Evolutionary conservation across 2,329 filamentous ascomycete genomes (phyloP).

Genomic region (Acarospora socialis): DNA sequence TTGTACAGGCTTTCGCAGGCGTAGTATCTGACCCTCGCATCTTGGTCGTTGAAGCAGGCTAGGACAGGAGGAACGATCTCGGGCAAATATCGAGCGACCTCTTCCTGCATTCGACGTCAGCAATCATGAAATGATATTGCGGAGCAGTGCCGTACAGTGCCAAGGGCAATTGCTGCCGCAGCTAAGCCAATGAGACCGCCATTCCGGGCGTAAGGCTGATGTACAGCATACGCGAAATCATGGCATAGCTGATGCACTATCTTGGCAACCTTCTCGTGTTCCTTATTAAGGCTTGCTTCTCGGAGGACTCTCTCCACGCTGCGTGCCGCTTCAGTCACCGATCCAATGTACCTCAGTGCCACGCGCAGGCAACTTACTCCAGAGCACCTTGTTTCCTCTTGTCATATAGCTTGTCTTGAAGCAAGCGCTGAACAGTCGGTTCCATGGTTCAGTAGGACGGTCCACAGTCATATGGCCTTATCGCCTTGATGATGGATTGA

Average conservation of each 20-base stretch:
- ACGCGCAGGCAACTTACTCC: conserved; percentile 45
- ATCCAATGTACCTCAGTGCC: conserved; percentile 3
- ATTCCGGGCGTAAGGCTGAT: conserved; percentile 92
- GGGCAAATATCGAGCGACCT: conserved; percentile 79
- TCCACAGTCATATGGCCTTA: no score
- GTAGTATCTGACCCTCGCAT: conserved; percentile 94
- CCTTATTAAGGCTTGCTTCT: conserved; percentile 60
- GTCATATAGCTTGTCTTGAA: conserved; percentile 98
- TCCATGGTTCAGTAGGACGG: no score
- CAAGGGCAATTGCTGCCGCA: conserved; percentile 87
- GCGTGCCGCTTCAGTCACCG: conserved; percentile 11
- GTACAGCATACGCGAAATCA: conserved; percentile 93
- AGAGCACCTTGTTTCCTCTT: conserved; percentile 93
- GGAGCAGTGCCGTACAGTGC: conserved; percentile 52
- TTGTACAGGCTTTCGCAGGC: conserved; percentile 99
- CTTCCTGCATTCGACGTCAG: conserved; percentile 37
- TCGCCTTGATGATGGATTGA: no score
- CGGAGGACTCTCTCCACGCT: conserved; percentile 86
- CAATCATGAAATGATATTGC: conserved; percentile 2
- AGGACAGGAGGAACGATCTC: conserved; percentile 93
- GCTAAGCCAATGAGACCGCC: conserved; percentile 91
- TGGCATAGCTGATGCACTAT: conserved; percentile 95
- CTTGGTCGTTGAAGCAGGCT: conserved; percentile 94
- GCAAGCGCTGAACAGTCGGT: conserved; percentile 68
- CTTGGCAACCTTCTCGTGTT: conserved; percentile 66